phyloP scores from a whole-genome alignment of 2,329 filamentous ascomycete genomes.

The Ophiocordyceps polyrhachis-furcata region DNA sequence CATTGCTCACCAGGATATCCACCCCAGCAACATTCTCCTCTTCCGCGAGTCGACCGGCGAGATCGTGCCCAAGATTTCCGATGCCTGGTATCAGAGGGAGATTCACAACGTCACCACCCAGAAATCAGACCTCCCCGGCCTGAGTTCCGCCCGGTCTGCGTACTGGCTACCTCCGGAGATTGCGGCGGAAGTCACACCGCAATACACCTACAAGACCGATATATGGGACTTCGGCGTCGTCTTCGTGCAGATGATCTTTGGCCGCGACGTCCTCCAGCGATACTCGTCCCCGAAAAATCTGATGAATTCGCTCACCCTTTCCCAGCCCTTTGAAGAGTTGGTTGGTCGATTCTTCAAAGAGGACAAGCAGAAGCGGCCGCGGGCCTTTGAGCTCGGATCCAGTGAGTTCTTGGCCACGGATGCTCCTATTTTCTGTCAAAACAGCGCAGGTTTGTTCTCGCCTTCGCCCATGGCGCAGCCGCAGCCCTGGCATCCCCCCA shows the following conservation, averaged over 20 bases:
- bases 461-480: conserved; percentile 23
- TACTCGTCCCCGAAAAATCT: conserved; percentile 64
- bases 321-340: conserved; percentile 59
- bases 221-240: conserved; percentile 90
- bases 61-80: conserved; percentile 54
- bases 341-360: conserved; percentile 69
- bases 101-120: conserved; percentile 40
- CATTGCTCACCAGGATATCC: conserved; percentile 67
- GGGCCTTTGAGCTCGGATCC: conserved; percentile 54
- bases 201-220: conserved; percentile 64
- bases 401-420: conserved; percentile 49
- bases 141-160: conserved; percentile 49
- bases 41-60: conserved; percentile 51
- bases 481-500: conserved; percentile 23
- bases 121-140: conserved; percentile 32
- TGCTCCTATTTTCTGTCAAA: conserved; percentile 35
- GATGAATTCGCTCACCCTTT: conserved; percentile 52
- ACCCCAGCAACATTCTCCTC: conserved; percentile 61
- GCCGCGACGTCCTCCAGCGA: conserved; percentile 53
- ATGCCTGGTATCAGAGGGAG: conserved; percentile 51
- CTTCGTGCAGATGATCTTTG: conserved; percentile 87
- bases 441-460: conserved; percentile 19
- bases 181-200: conserved; percentile 37
- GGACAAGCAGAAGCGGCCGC: conserved; percentile 66
- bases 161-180: conserved; percentile 76